Evolutionary conservation across 495 filamentous ascomycete genomes (phyloP), one percentile per base, ranked within the genome.

Genomic region (Immersiella caudata): DNA sequence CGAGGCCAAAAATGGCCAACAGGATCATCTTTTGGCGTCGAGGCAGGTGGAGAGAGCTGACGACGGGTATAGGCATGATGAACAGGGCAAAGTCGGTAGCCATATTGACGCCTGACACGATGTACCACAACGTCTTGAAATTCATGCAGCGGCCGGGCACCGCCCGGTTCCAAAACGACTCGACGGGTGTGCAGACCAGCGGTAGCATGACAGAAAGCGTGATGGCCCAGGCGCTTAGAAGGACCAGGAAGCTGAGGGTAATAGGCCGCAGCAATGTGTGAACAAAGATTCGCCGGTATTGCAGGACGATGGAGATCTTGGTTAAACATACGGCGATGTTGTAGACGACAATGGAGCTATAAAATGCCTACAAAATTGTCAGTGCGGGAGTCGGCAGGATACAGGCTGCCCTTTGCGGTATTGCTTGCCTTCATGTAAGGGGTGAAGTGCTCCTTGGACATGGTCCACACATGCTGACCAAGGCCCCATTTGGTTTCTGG

Each of bases 11-110:
- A 35, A 85, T 68, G 46, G 57, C 52, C 0, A 73, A 20, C 22
- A 86, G 71, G 3, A 82, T 78, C 22, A 80, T 73, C 67, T 82
- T 85, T 60, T 85, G 80, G 55, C 79, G 75, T 68, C 70, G 76
- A 0, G 78, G 73, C 2, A 74, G 70, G 12, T 75, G 72, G 27
- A 86, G 65, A n/a, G 70, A 63, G 26, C 64, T 63, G 35, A 75
- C 69, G 26, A 71, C 69, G 0, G 73, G 73, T 33, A 75, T 69
- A n/a, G 73, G 73, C 57, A 75, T 70, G n/a, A 60, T 35, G 62
- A 73, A 70, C 26, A 75, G 25, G 33, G 66, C 40, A 62, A 73
- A 70, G 60, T 73, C 73, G 50, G 70, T 75, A 0, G 64, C 29
- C 6, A 75, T 60, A 54, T 75, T 75, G 61, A 80, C 74, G 22